phyloP scores from a whole-genome alignment of 164 flowering plant species.

The Magnolia changhungtana region DNA sequence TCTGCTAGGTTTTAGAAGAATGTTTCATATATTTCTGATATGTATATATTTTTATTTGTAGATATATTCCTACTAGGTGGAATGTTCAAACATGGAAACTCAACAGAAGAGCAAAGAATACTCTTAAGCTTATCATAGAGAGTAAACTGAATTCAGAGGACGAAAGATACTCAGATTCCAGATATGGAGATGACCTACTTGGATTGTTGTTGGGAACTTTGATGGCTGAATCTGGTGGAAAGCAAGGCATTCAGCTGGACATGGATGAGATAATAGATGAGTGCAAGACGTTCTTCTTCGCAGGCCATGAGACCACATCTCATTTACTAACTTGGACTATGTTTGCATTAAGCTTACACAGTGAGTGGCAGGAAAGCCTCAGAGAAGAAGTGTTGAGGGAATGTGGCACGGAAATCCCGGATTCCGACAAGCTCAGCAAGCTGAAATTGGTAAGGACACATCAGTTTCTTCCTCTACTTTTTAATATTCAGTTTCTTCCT shows the following conservation, averaged over 20 bases:
- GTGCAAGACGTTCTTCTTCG: constrained; percentile 45
- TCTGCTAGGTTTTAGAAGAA: too few relatives aligned
- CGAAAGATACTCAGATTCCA: background rate
- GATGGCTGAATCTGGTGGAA: background rate
- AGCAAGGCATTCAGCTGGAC: constrained; percentile 11
- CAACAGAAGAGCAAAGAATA: constrained; percentile 19
- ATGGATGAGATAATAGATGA: constrained; percentile 35
- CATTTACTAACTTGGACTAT: constrained; percentile 33
- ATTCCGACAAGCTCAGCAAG: constrained; percentile 25
- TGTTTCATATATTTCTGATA: background rate
- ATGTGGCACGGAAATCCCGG: constrained; percentile 27
- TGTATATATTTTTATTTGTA: constrained; percentile 1
- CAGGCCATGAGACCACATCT: constrained; percentile 41
- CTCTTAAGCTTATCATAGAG: constrained; percentile 18
- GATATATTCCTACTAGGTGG: constrained; percentile 28
- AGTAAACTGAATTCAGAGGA: constrained; percentile 9
- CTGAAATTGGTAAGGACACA: constrained; percentile 25
- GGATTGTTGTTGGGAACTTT: constrained; percentile 21
- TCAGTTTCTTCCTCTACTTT: background rate
- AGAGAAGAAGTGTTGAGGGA: constrained; percentile 29
- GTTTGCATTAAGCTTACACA: constrained; percentile 29
- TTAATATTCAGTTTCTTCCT: too few relatives aligned
- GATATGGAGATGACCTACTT: constrained; percentile 28
- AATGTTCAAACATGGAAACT: constrained; percentile 24
- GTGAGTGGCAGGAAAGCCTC: constrained; percentile 35